Base-by-base conservation (phyloP, 192 early-diverging fungal species). In the Geosiphon pyriformis region DNA sequence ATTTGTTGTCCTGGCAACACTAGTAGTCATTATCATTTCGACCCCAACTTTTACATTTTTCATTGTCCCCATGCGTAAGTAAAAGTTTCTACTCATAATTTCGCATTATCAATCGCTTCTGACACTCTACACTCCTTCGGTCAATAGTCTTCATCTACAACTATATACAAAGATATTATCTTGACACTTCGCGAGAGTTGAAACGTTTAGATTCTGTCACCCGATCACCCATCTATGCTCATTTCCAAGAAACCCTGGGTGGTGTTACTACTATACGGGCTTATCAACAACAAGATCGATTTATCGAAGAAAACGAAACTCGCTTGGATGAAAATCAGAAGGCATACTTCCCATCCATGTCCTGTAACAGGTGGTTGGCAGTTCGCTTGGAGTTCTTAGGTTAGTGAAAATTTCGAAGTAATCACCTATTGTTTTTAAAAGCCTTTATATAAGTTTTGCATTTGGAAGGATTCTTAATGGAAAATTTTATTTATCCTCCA, bases 251-350 rank as follows among this genome's bases (percentile, higher is more conserved):
- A 76, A 85, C 86, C 48, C 76, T 90, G 72, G 64, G 78, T 12
- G 91, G 91, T 25, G 83, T 86, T 29, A 79, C 87, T 15, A 89
- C 89, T 6, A 91, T 96, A 47, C 86, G 94, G 23, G 93, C 94
- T 30, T 96, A 85, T 75, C 83, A 86, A 11, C 80, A 78, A 25
- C 70, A 85, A 69, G 73, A 86, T 32, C 74, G 81, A 30, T 93
- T 92, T 68, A 74, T 86, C 61, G 72, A 71, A 31, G 78, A 84
- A 60, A 83, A 93, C 67, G 79, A 88, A 69, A 57, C 76, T 12
- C 80, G 82, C 2, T 77, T 95, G 22, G 94, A 96, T 64, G 72
- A 77, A 66, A 94, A 93, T 70, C 85, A 88, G 72, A 83, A 82
- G 12, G 89, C 90, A 7, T 88, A 92, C 58, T 94, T 87, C 68